Evolutionary conservation across 2,329 filamentous ascomycete genomes (phyloP).

Genomic region (Phialophora verrucosa): DNA sequence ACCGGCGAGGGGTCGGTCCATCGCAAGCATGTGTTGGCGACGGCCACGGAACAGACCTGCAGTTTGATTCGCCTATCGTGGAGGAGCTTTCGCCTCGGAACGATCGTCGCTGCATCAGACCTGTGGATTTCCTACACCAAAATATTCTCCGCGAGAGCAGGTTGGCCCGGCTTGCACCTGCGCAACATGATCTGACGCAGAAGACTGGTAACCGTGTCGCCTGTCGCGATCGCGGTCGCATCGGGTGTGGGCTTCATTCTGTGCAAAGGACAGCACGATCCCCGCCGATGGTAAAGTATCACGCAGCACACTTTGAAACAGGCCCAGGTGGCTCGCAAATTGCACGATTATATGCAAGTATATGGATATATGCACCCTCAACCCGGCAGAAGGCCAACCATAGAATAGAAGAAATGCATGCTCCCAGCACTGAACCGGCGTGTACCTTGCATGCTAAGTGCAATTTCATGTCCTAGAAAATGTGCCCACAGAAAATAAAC

Average conservation of each 20-base stretch:
- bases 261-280: background rate
- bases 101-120: background rate
- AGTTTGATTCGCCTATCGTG: background rate
- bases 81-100: background rate
- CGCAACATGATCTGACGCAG: background rate
- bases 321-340: background rate
- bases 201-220: background rate
- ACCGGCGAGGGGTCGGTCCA: background rate
- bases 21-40: background rate
- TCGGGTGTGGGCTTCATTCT: background rate
- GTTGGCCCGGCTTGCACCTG: background rate
- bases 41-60: background rate
- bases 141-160: background rate
- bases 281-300: background rate
- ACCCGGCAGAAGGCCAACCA: background rate
- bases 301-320: background rate
- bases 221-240: background rate
- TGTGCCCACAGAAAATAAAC: background rate
- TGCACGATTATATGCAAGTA: background rate
- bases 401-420: background rate
- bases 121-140: background rate
- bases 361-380: background rate
- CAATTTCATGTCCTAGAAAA: background rate
- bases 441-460: background rate
- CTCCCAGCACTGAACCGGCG: background rate